Conservation (phyloP, 2,329 filamentous ascomycete genomes). For the Pseudocercospora vitis region DNA sequence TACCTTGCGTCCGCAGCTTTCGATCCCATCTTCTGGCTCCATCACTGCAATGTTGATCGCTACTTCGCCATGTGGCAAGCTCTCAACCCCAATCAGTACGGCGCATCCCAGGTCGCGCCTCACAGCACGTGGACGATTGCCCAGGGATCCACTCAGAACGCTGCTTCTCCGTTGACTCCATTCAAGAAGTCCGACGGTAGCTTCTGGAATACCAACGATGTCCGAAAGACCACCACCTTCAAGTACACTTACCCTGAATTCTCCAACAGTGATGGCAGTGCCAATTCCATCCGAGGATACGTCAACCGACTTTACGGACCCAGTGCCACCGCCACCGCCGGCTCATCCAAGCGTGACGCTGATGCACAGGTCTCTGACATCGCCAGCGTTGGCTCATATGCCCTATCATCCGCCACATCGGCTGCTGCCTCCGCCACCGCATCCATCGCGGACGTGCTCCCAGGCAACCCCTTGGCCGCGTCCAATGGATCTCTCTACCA, state of each 20-base stretch:
- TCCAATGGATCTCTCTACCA: conserved; percentile 55
- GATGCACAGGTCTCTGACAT: conserved; percentile 10
- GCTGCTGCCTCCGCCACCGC: neutral
- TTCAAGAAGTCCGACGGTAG: conserved; percentile 62
- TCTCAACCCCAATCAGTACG: conserved; percentile 31
- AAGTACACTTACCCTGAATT: conserved; percentile 75
- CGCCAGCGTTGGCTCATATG: neutral
- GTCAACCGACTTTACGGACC: conserved; percentile 59
- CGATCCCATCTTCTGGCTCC: conserved; percentile 39
- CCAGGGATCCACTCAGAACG: conserved; percentile 26
- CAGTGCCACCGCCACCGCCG: conserved; percentile 36
- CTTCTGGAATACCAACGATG: conserved; percentile 68
- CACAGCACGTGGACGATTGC: conserved; percentile 36
- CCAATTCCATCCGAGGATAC: conserved; percentile 45
- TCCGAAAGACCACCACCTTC: conserved; percentile 59
- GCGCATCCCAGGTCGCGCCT: conserved; percentile 28
- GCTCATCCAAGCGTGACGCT: conserved; percentile 31
- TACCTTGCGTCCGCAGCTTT: conserved; percentile 35
- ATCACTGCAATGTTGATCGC: conserved; percentile 39
- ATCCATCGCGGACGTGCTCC: conserved; percentile 15
- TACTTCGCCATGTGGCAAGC: conserved; percentile 39
- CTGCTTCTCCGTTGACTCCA: conserved; percentile 49
- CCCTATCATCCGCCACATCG: neutral
- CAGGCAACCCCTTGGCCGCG: conserved; percentile 30
- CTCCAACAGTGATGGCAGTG: conserved; percentile 41